Evolutionary conservation across 495 filamentous ascomycete genomes (phyloP), one percentile per base, ranked within the genome.

Genomic region (Penicillium atrosanguineum): DNA sequence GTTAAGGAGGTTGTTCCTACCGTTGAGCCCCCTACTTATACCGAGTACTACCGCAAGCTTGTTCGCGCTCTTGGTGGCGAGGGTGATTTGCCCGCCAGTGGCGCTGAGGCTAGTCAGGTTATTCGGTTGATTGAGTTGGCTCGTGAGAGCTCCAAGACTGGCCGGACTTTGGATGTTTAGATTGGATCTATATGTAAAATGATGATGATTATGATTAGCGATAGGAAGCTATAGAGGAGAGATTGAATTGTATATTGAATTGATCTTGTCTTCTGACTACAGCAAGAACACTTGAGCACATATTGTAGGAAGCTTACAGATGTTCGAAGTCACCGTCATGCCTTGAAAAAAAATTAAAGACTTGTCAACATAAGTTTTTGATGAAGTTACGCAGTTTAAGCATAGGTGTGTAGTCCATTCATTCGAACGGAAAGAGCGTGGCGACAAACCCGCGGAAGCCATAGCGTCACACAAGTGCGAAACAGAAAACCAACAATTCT

Each of bases 111-210:
- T 11, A 78, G 81, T 14, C 79, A 87, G 63, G 84, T 93, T 15
- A 78, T 95, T 53, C 77, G 79, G 45, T 72, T 95, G 56, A 85
- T 95, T 48, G 90, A 95, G 71, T 70, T 87, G 45, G 79, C 83
- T 23, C 77, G 75, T 56, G 77, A 90, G 72, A 91, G 87, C 62
- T 87, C 84, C 0, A 74, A 70, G 60, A 76, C 69, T 44, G 85
- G 86, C 18, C 82, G 76, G 66, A 87, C 88, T 25, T 54, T 91
- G 53, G 68, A 76, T 44, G 64, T 85, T 20, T 79, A 69, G 55
- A 15, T 14, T 12, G 38, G 7, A 8, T 6, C 19, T 54, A 39
- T 57, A 47, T 38, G 46, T 46, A 54, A 61, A 46, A 23, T 48
- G 52, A 53, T 52, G 50, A 58, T 39, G 49, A 60, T 54, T 52